These are phyloP conservation scores for Graphilbum ipis-grandicollis DNA, from an alignment of 2,329 filamentous ascomycete species.

Conservation along the genomic window DNA sequence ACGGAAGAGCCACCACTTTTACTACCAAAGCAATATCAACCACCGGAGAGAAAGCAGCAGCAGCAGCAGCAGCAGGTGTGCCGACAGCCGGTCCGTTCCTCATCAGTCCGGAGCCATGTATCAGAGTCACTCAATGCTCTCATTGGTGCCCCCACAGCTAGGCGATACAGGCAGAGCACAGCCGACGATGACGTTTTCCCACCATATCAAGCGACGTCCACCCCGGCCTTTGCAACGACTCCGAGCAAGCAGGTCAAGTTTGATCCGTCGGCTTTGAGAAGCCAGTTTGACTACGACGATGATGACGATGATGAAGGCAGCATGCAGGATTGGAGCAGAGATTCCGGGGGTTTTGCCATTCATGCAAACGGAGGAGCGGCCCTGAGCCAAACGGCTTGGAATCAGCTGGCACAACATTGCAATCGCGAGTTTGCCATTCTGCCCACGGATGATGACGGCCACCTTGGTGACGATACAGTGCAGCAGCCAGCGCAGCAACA, in stretches of 20 bases:
- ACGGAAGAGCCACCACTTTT: neutral
- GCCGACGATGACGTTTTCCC: neutral
- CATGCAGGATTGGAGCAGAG: too few species aligned
- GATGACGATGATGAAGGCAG: neutral
- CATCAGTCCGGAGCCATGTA: neutral
- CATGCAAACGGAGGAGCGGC: neutral
- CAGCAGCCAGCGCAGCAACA: neutral
- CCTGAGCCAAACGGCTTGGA: too few species aligned
- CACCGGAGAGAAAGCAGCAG: neutral
- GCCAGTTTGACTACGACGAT: constrained; percentile 2
- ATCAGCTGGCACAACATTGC: too few species aligned
- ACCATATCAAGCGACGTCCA: neutral
- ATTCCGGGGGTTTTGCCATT: neutral
- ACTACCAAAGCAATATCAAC: neutral
- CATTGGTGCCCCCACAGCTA: neutral
- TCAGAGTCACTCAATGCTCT: neutral
- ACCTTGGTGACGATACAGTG: too few species aligned
- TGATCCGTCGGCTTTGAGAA: neutral
- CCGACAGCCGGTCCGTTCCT: neutral
- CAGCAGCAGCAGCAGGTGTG: neutral
- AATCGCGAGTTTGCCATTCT: too few species aligned
- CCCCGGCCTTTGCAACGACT: too few species aligned
- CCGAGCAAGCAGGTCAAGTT: neutral
- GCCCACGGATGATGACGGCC: too few species aligned
- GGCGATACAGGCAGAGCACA: neutral